phyloP scores from a whole-genome alignment of 2,329 filamentous ascomycete genomes.

The Monascus ruber region DNA sequence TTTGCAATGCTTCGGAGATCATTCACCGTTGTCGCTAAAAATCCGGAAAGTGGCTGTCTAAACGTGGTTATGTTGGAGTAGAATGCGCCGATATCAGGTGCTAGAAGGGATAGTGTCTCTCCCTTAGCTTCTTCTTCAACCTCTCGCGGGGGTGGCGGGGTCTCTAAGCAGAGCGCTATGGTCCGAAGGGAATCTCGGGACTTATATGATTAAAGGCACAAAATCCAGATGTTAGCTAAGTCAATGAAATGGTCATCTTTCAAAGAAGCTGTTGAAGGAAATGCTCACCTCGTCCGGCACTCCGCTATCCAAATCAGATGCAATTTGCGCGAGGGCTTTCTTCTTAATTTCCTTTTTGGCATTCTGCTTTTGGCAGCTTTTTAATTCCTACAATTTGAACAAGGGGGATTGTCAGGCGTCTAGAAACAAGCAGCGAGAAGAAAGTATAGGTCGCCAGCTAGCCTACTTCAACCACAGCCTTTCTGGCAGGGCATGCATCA shows the following conservation, averaged over 20 bases:
- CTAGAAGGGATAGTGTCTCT: conserved; percentile 20
- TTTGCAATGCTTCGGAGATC: conserved; percentile 18
- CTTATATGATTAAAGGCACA: conserved; percentile 8
- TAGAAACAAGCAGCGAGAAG: neutral
- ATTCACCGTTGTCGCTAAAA: conserved; percentile 13
- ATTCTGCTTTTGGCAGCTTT: conserved; percentile 18
- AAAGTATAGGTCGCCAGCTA: neutral
- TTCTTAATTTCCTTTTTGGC: conserved; percentile 24
- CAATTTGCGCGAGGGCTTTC: conserved; percentile 19
- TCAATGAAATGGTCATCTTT: neutral
- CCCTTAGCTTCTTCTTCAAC: conserved; percentile 5
- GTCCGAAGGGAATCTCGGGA: conserved; percentile 23
- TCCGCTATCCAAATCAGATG: conserved; percentile 20
- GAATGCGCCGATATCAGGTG: conserved; percentile 25
- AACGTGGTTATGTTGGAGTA: conserved; percentile 18
- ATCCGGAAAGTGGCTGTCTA: conserved; percentile 13
- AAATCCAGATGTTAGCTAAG: conserved; percentile 1
- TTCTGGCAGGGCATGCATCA: conserved; percentile 18
- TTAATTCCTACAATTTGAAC: conserved; percentile 20
- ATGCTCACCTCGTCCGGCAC: conserved; percentile 23
- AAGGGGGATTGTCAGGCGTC: neutral
- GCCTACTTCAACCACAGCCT: conserved; percentile 22
- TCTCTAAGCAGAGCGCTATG: conserved; percentile 28
- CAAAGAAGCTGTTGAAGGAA: no score
- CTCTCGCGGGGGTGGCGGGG: conserved; percentile 12